These are phyloP conservation scores for Auriscalpium orientale DNA, from an alignment of 768 basidiomycete species.

Conservation along the genomic window DNA sequence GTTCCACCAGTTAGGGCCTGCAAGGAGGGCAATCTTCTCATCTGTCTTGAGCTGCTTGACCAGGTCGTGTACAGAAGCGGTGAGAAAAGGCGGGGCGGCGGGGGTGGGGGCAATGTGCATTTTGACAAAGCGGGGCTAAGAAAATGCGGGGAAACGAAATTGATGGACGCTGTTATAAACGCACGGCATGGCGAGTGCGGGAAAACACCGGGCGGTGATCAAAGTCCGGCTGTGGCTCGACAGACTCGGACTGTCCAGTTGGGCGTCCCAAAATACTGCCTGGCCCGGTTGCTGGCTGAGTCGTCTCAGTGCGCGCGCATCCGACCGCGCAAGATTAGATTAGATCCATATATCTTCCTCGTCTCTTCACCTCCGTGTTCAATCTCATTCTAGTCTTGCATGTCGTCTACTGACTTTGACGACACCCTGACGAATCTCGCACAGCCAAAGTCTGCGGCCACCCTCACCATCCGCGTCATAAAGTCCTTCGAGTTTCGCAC, in stretches of 20 bases:
- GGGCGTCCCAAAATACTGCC: no score
- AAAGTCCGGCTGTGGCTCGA: no score
- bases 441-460: slow-evolving; percentile 65
- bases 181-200: background rate
- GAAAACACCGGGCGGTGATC: background rate
- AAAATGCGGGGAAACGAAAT: no score
- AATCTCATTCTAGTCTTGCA: slow-evolving; percentile 1
- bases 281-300: no score
- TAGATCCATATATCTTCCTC: background rate
- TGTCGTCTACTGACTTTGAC: slow-evolving; percentile 24
- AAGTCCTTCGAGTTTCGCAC: slow-evolving; percentile 94
- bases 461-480: slow-evolving; percentile 86
- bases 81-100: slow-evolving; percentile 39
- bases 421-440: slow-evolving; percentile 55
- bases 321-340: background rate
- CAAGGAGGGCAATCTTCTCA: slow-evolving; percentile 57
- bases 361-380: background rate
- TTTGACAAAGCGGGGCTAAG: no score
- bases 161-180: no score
- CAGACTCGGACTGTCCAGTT: no score
- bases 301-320: no score
- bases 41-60: slow-evolving; percentile 44
- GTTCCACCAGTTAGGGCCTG: slow-evolving; percentile 69
- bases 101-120: slow-evolving; percentile 7
- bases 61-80: slow-evolving; percentile 46